These are phyloP conservation scores for Trichoderma simmonsii DNA, from an alignment of 2,329 filamentous ascomycete genomes.

Conservation along the genomic window DNA sequence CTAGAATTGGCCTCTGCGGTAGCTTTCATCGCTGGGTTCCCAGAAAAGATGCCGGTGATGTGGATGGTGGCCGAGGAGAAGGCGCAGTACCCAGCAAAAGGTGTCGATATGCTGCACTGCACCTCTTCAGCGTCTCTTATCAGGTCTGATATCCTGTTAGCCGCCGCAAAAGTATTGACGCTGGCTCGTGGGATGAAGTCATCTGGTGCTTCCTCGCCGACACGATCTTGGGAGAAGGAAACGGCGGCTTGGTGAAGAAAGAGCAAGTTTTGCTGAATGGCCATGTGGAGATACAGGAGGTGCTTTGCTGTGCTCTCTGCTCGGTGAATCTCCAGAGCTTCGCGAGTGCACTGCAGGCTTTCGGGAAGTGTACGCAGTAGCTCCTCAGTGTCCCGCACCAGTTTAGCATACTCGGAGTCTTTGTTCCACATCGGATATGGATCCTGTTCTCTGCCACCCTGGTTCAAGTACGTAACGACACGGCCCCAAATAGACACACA, in stretches of 20 bases:
- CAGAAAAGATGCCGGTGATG: slow-evolving; percentile 86
- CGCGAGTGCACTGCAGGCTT: slow-evolving; percentile 67
- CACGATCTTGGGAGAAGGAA: slow-evolving; percentile 62
- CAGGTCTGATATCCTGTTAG: slow-evolving; percentile 80
- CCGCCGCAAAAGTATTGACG: slow-evolving; percentile 74
- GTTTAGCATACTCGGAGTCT: slow-evolving; percentile 69
- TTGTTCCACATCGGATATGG: slow-evolving; percentile 74
- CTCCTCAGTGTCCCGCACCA: slow-evolving; percentile 68
- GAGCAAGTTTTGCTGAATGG: slow-evolving; percentile 82
- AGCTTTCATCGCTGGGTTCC: slow-evolving; percentile 70
- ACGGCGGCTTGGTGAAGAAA: slow-evolving; percentile 89
- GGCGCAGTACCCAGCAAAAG: slow-evolving; percentile 91
- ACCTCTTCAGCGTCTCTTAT: slow-evolving; percentile 72
- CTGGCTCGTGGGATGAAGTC: slow-evolving; percentile 74
- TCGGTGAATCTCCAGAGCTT: slow-evolving; percentile 81
- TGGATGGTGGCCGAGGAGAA: slow-evolving; percentile 95
- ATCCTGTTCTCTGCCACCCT: slow-evolving; percentile 81
- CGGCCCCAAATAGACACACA: slow-evolving; percentile 85
- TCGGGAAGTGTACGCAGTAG: slow-evolving; percentile 69
- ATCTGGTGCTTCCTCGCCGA: slow-evolving; percentile 68
- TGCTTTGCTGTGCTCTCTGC: slow-evolving; percentile 86
- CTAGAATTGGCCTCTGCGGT: slow-evolving; percentile 80
- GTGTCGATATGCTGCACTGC: slow-evolving; percentile 73
- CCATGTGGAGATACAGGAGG: slow-evolving; percentile 87
- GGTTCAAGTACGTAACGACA: slow-evolving; percentile 84